Evolutionary conservation across 192 early-diverging fungal genomes (phyloP), one percentile per base, ranked within the genome.

Genomic region (Coemansia biformis): DNA sequence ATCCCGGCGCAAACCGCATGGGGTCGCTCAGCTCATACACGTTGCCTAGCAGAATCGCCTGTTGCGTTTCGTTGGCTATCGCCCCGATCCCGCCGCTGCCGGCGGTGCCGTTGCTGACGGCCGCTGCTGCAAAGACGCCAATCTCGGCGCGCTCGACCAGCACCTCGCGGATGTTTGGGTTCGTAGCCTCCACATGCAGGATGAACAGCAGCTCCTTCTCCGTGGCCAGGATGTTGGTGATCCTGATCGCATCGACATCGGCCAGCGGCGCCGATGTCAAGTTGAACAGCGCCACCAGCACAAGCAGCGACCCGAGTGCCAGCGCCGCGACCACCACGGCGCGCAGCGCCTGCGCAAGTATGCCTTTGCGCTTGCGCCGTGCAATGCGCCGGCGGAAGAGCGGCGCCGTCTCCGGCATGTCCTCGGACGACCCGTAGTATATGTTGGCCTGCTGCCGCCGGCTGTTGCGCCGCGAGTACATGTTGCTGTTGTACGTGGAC

Each of bases 201-300:
- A 84, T 80, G 32, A 86, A 83, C 19, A 86, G 74, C 18, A 86
- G 63, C 51, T 83, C 82, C 55, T 82, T 83, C 21, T 86, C 81
- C 5, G 83, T 75, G 8, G 83, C 80, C 35, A 86, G 48, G 5
- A 86, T 79, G 39, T 79, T 65, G 14, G 74, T 62, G 33, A 85
- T 75, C 4, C 54, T 55, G 14, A 70, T 70, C 14, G 71, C 68
- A 29, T 55, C 59, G 16, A 79, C 75, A 5, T 78, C 71, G 22
- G 40, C 46, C 43, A 79, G 57, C 12, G 78, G 78, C 17, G 56
- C 54, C 15, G 71, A 69, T 24, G 75, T 77, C 49, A 52, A 51
- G 61, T 73, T 68, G 46, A 72, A 72, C 50, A 78, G 47, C 26
- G 63, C 48, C 16, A 66, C 56, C 10, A 66, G 50, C 7, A 58